Base-by-base conservation (phyloP, 2,329 filamentous ascomycete species). In the Fusarium mexicanum region DNA sequence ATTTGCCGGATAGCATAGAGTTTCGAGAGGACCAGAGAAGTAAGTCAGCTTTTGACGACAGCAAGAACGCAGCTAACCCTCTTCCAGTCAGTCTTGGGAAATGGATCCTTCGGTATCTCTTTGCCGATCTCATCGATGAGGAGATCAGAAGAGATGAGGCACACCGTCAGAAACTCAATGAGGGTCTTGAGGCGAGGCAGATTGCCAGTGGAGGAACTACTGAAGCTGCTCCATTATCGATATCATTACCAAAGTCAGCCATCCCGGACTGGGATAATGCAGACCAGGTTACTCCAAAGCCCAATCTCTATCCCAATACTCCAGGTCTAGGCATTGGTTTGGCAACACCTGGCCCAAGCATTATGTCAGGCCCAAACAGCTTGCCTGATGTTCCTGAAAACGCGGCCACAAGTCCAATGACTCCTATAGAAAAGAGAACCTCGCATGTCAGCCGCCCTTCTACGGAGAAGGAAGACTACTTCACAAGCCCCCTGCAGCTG, bases 1-100 rank as follows among this genome's bases (percentile, higher is more conserved):
- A 91, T 46, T 77, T 96, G 62, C 89, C 93, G 17, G 92, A 94
- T 71, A 86, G 90, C n/a, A 86, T 93, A 24, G 92, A 95, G 18
- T 98, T 98, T 79, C 88, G 93, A 65, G 96, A 98, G 77, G 96
- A 99, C 77, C 96, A 98, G 84, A 91, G 96, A 84, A 97, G 94
- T 96, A 88, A 79, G 91, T 82, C 16, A 26, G 37, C 43, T 18
- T 16, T 18, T 12, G 24, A n/a, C 18, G 10, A 40, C 24, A 13
- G 14, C n/a, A 37, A n/a, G 22, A 20, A 44, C n/a, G 47, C 43
- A 31, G 29, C 79, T 83, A 72, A 82, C 72, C 35, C 24, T 38
- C 24, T 44, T 48, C n/a, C 73, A 96, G 94, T 98, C 82, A 98
- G 98, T 79, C 90, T 98, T 51, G 96, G 96, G 14, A 98, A 97